Base-by-base conservation (phyloP, 371 early-diverging fungal species). In the Coemansia sp. region DNA sequence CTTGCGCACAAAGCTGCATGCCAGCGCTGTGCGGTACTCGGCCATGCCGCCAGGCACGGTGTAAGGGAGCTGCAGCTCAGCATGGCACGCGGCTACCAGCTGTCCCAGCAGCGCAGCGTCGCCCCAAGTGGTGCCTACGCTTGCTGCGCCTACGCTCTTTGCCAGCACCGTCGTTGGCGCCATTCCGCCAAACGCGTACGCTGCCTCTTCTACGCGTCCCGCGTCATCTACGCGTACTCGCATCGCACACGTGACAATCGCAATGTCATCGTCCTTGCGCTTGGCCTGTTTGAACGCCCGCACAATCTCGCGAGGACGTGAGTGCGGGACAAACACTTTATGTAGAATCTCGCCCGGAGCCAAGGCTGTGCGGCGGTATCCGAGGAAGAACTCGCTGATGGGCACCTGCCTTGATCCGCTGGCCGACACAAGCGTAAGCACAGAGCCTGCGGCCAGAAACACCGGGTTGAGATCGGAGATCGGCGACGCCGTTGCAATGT, bases 401-500 rank as follows among this genome's bases (percentile, higher is more conserved):
- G 80, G 78, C 55, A 92, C 80, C 7, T 63, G 66, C n/a, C 89
- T 83, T 37, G 22, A 14, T 24, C 81, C 81, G 24, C 67, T 72
- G 21, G 61, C 34, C 58, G 85, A 80, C 13, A 69, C 77, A 27
- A 90, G 82, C 24, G 82, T 84, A 61, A 89, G 82, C 0, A 66
- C 64, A 2, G 90, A 86, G 59, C 82, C 82, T 55, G 86, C 71
- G 16, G 90, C 87, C 11, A 91, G 79, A 42, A 88, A 85, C 50
- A 90, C 88, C 3, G 92, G 92, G 79, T 90, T 92, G 57, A 92
- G 79, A 68, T 91, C 91, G 16, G 90, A 90, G 56, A 90, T 90
- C 14, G 92, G 91, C 39, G 86, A 86, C 13, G 91, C 92, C 5
- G 92, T 91, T 21, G 83, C 87, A 51, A 91, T 86, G 76, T 91